Conservation (phyloP, 371 early-diverging fungal species). For the Mortierella sp. region DNA sequence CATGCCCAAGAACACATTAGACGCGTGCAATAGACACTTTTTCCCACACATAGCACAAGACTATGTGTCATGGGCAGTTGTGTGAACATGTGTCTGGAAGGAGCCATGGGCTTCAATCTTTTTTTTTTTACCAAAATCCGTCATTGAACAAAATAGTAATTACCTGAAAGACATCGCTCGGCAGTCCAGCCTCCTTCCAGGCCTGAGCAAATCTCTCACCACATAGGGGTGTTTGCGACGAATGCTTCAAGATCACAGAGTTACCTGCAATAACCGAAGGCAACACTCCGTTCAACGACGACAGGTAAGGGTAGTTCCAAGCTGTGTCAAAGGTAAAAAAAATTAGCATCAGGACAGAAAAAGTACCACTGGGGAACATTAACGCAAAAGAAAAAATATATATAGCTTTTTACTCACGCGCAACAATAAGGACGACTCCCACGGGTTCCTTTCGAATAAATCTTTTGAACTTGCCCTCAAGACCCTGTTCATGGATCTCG, state of each 20-base stretch:
- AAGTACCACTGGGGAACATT: no score
- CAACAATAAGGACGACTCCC: slow-evolving; percentile 61
- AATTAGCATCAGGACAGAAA: background rate
- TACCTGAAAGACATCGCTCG: slow-evolving; percentile 76
- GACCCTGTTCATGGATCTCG: slow-evolving; percentile 57
- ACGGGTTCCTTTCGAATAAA: slow-evolving; percentile 81
- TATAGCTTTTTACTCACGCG: slow-evolving; percentile 38
- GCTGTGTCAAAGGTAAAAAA: slow-evolving; percentile 32
- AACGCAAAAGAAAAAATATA: no score
- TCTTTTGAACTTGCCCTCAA: slow-evolving; percentile 61
- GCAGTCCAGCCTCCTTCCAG: slow-evolving; percentile 77
- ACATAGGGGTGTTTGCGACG: slow-evolving; percentile 84
- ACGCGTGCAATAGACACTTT: no score
- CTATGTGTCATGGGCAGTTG: no score
- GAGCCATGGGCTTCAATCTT: no score
- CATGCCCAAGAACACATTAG: no score
- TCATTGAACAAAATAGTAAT: no score
- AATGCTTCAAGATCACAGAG: slow-evolving; percentile 83
- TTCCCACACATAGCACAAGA: no score
- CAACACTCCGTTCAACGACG: slow-evolving; percentile 78
- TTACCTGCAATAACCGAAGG: slow-evolving; percentile 87
- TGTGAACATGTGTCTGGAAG: no score
- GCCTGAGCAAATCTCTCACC: slow-evolving; percentile 78
- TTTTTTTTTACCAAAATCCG: no score
- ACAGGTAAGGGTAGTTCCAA: slow-evolving; percentile 78